phyloP scores from a whole-genome alignment of 805 yeast species.

The Isabelozyma gotoi region DNA sequence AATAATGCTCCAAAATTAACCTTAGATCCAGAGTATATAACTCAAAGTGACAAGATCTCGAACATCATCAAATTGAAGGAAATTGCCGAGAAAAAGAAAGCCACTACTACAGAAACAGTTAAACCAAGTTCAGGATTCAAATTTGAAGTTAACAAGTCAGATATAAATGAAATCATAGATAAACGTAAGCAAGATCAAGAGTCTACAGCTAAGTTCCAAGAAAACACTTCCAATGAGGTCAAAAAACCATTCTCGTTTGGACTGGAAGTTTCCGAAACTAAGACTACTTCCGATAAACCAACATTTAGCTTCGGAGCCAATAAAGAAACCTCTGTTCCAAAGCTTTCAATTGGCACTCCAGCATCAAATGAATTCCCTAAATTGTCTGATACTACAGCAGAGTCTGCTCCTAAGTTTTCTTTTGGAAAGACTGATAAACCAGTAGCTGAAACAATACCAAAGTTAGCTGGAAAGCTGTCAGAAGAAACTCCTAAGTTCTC shows the following conservation, averaged over 20 bases:
- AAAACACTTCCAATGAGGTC: conserved; percentile 1
- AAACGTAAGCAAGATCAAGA: conserved; percentile 9
- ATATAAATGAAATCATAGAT: conserved; percentile 22
- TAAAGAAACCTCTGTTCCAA: not conserved
- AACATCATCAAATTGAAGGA: conserved; percentile 33
- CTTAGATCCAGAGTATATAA: conserved; percentile 27
- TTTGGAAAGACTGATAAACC: not conserved
- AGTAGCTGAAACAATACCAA: no score
- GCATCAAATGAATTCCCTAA: no score
- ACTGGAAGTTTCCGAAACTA: not conserved
- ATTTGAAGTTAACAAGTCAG: conserved; percentile 30
- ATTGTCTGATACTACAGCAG: no score
- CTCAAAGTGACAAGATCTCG: conserved; percentile 23
- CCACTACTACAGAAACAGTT: conserved; percentile 3
- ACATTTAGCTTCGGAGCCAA: conserved; percentile 5
- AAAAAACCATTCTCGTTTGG: not conserved
- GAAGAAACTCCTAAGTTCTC: not conserved
- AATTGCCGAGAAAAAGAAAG: conserved; percentile 2
- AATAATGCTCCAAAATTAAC: conserved; percentile 13
- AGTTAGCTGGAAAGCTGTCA: no score
- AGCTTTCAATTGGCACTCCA: not conserved
- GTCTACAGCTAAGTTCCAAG: not conserved
- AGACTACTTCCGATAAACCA: conserved; percentile 1
- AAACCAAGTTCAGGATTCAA: conserved; percentile 40
- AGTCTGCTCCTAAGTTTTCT: not conserved